Evolutionary conservation across 352 stramenopile genomes (phyloP), one percentile per base, ranked within the genome.

Genomic region (Globisporangium cylindrosporum): DNA sequence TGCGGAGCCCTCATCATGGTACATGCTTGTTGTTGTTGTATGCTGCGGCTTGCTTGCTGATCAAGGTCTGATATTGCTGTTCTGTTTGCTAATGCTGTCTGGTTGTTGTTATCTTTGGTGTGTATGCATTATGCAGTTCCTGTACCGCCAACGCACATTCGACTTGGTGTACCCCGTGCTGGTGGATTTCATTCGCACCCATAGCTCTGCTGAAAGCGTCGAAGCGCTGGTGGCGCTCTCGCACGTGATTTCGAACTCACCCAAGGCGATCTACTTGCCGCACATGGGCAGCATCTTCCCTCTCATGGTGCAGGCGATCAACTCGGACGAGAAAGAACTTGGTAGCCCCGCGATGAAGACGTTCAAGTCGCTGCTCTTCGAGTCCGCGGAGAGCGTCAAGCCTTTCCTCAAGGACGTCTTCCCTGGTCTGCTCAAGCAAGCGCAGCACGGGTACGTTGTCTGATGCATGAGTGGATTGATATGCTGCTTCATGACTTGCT

Each of bases 361-460:
- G 29, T 95, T 93, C 67, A 90, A 90, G 41, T 73, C 84, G 54
- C 73, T 93, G 63, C 75, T 94, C 5, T 76, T 92, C 22, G 84
- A 94, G 67, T 92, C 81, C 12, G 77, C 92, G 8, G 87, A 94
- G 63, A 90, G 74, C 48, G 83, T 88, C 54, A 93, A 95, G 63
- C 86, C 84, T 9, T 93, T 93, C 71, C 75, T 95, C 18, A 93
- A 92, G 71, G 83, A 93, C 46, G 83, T 93, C 3, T 95, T 95
- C 56, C 86, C 85, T 0, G 88, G 88, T 22, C 70, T 95, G 7
- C 77, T 95, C 56, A 92, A 91, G 71, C 88, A 95, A 75, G 84
- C 86, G 14, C 86, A 93, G 66, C 79, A 83, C 46, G 84, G 84
- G 86, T 95, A 75, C 66, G 82, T 78, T 60, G 8, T 5, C 10